A percentile compares a stretch with the other conserved stretches of the same genome.
Conservation (phyloP, 495 filamentous ascomycete species). For the Ramalina intermedia region DNA sequence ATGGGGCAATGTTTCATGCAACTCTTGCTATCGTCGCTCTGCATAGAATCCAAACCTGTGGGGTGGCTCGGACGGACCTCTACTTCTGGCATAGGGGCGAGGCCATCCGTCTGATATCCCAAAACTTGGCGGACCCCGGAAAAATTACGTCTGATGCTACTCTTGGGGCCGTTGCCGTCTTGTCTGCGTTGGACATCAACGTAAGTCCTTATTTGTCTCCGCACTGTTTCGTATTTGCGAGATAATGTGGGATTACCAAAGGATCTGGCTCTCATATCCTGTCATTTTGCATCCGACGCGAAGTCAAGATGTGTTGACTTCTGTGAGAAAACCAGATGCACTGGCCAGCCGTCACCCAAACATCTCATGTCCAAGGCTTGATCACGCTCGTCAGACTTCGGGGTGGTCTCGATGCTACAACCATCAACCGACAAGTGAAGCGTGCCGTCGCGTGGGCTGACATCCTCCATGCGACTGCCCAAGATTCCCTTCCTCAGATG, state of each 20-base stretch:
- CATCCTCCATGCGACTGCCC: not conserved
- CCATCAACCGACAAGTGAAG: not conserved
- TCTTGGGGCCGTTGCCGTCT: not conserved
- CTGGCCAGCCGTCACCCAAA: not conserved
- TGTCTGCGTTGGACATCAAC: not conserved
- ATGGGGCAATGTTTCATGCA: too few species aligned
- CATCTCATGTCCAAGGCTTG: not conserved
- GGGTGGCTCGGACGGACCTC: too few species aligned
- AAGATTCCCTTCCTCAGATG: not conserved
- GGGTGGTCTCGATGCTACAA: not conserved
- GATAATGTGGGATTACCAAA: not conserved
- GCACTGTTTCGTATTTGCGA: too few species aligned
- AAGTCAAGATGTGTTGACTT: not conserved
- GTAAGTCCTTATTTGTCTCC: not conserved
- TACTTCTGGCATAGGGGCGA: too few species aligned
- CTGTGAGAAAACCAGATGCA: not conserved
- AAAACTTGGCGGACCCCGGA: too few species aligned
- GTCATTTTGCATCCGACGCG: not conserved
- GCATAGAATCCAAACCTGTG: too few species aligned
- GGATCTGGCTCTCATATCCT: not conserved
- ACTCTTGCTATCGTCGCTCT: too few species aligned
- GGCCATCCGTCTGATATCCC: too few species aligned
- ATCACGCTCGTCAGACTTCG: conserved; percentile 2
- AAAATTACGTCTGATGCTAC: not conserved
- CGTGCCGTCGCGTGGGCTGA: not conserved